These are phyloP conservation scores for Paecilomyces sp. DNA, from an alignment of 2,329 filamentous ascomycete species.

Conservation along the genomic window DNA sequence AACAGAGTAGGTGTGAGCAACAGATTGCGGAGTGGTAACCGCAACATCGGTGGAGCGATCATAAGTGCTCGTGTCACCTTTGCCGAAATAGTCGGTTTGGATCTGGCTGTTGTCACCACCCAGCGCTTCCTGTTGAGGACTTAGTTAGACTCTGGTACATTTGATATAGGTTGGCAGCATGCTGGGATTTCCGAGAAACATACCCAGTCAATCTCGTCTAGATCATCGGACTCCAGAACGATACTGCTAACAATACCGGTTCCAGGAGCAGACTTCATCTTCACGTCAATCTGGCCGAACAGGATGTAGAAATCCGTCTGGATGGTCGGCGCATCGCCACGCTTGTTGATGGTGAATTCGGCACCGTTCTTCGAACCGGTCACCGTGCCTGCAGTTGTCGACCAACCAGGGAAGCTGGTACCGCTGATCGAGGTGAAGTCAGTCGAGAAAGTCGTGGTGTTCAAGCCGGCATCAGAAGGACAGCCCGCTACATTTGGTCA, in stretches of 20 bases:
- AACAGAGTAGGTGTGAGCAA: constrained; percentile 43
- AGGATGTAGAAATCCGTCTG: constrained; percentile 93
- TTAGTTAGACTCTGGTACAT: constrained; percentile 8
- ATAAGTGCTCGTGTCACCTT: constrained; percentile 71
- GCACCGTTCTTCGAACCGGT: constrained; percentile 65
- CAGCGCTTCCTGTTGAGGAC: constrained; percentile 23
- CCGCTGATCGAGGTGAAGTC: constrained; percentile 44
- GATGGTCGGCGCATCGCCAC: constrained; percentile 80
- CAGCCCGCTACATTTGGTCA: constrained; percentile 45
- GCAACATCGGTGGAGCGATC: constrained; percentile 76
- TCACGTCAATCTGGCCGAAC: constrained; percentile 85
- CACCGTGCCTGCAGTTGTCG: constrained; percentile 58
- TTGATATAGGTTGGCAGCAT: constrained; percentile 23
- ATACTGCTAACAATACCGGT: constrained; percentile 87
- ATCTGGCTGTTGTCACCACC: constrained; percentile 28
- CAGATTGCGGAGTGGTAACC: constrained; percentile 49
- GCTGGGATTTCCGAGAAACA: constrained; percentile 48
- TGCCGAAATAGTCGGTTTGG: constrained; percentile 95
- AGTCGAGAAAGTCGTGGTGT: constrained; percentile 26
- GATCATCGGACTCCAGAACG: constrained; percentile 83
- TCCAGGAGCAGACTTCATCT: constrained; percentile 78
- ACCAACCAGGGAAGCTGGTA: constrained; percentile 53
- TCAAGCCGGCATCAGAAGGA: constrained; percentile 63
- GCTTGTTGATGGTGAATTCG: constrained; percentile 67
- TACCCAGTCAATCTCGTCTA: constrained; percentile 97